These are phyloP conservation scores for Acacia melanoxylon DNA, from an alignment of 306 rosid genomes.

Conservation along the genomic window DNA sequence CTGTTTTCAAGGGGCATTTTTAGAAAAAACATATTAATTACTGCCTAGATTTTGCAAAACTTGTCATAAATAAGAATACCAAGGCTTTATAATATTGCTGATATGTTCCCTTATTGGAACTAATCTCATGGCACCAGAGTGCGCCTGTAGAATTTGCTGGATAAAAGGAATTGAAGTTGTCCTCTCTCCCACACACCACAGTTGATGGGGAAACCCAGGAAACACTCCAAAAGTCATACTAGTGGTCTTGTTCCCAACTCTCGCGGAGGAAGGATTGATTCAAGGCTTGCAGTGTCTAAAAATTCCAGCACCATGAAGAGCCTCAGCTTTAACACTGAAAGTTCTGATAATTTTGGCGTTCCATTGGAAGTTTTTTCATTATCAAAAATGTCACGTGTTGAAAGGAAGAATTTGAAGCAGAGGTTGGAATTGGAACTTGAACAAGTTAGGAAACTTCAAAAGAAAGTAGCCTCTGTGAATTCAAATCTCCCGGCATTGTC, in stretches of 20 bases:
- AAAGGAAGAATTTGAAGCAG: conserved; percentile 59
- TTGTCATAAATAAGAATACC: neutral
- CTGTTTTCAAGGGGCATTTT: neutral
- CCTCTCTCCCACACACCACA: conserved; percentile 42
- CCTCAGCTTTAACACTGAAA: conserved; percentile 48
- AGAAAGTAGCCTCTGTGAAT: conserved; percentile 48
- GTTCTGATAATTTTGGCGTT: conserved; percentile 56
- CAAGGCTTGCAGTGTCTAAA: conserved; percentile 47
- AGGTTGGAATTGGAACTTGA: conserved; percentile 74
- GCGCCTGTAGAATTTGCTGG: conserved; percentile 76
- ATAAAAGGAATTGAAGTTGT: conserved; percentile 67
- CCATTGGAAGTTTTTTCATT: conserved; percentile 56
- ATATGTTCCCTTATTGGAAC: neutral
- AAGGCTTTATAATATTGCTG: neutral
- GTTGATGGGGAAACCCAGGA: conserved; percentile 81
- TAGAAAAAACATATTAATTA: too few species aligned
- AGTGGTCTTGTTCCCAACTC: conserved; percentile 78
- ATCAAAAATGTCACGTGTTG: conserved; percentile 57
- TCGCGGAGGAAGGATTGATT: conserved; percentile 63
- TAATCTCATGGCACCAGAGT: too few species aligned
- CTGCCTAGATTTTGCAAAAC: neutral
- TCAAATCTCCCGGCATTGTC: conserved; percentile 46
- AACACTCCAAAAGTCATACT: conserved; percentile 71
- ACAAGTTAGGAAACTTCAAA: conserved; percentile 61
- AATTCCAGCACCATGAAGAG: conserved; percentile 67